phyloP scores from a whole-genome alignment of 106 monocot species.

The Triglochin maritima region DNA sequence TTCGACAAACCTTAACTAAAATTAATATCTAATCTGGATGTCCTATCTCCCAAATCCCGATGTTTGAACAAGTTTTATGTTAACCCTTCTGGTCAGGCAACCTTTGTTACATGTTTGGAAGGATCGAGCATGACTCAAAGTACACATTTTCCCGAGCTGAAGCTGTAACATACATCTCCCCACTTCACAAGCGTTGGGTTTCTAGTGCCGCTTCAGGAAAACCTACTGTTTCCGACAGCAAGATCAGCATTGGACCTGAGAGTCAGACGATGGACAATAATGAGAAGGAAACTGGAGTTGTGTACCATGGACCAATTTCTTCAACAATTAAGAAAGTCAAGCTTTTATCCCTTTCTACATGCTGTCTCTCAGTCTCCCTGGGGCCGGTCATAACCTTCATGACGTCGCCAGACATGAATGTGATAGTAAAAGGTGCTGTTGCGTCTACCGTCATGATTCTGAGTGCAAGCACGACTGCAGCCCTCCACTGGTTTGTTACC shows the following conservation, averaged over 20 bases:
- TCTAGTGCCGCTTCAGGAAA: slow-evolving; percentile 34
- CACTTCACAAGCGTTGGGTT: slow-evolving; percentile 37
- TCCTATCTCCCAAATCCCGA: no score
- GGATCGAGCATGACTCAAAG: slow-evolving; percentile 12
- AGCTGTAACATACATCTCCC: background rate
- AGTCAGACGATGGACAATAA: slow-evolving; percentile 17
- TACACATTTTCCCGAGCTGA: slow-evolving; percentile 9
- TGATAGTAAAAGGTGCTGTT: slow-evolving; percentile 81
- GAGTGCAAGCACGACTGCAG: slow-evolving; percentile 81
- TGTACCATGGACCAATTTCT: slow-evolving; percentile 82
- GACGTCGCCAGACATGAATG: slow-evolving; percentile 91
- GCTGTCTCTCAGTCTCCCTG: slow-evolving; percentile 88
- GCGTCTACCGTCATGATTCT: slow-evolving; percentile 86
- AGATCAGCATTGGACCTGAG: slow-evolving; percentile 86
- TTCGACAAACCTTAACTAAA: no score
- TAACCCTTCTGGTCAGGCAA: slow-evolving; percentile 4
- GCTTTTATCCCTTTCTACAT: slow-evolving; percentile 89
- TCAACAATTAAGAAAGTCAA: slow-evolving; percentile 94
- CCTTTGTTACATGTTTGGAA: slow-evolving; percentile 13
- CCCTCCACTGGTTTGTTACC: slow-evolving; percentile 90
- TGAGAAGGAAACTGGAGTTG: slow-evolving; percentile 31
- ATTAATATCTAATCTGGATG: no score
- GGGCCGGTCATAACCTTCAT: slow-evolving; percentile 98
- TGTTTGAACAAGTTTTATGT: no score
- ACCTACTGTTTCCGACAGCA: slow-evolving; percentile 26